These are phyloP conservation scores for Colletotrichum theobromicola DNA, from an alignment of 2,329 filamentous ascomycete species.

Conservation along the genomic window DNA sequence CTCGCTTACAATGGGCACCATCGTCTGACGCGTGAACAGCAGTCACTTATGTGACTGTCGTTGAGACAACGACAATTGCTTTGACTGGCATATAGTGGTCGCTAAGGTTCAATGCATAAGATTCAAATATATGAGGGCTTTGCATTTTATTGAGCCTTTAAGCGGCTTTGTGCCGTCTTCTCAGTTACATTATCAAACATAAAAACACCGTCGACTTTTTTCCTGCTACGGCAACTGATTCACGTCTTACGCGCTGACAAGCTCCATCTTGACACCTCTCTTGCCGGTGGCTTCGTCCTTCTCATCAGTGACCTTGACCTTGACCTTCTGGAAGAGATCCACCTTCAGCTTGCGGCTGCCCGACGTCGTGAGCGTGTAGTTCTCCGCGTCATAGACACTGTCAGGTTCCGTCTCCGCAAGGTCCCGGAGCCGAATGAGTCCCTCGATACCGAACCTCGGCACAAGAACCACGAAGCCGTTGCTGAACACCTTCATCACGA, in stretches of 20 bases:
- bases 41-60: background rate
- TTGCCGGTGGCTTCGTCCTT: conserved; percentile 97
- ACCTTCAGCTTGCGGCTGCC: conserved; percentile 64
- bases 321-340: conserved; percentile 91
- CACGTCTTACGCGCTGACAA: conserved; percentile 46
- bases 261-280: conserved; percentile 82
- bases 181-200: background rate
- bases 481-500: conserved; percentile 95
- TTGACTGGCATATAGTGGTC: background rate
- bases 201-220: background rate
- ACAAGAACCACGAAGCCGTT: conserved; percentile 98
- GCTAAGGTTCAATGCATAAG: background rate
- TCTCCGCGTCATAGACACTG: conserved; percentile 83
- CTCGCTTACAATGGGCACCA: background rate
- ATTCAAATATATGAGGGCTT: background rate
- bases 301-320: conserved; percentile 87
- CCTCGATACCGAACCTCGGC: conserved; percentile 93
- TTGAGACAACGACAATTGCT: background rate
- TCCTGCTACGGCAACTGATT: background rate
- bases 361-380: conserved; percentile 73
- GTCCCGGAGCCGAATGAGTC: conserved; percentile 85
- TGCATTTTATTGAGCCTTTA: background rate
- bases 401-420: conserved; percentile 79
- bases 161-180: background rate
- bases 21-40: background rate